These are phyloP conservation scores for Penicillium brevicompactum DNA, from an alignment of 2,329 filamentous ascomycete genomes.

Conservation along the genomic window DNA sequence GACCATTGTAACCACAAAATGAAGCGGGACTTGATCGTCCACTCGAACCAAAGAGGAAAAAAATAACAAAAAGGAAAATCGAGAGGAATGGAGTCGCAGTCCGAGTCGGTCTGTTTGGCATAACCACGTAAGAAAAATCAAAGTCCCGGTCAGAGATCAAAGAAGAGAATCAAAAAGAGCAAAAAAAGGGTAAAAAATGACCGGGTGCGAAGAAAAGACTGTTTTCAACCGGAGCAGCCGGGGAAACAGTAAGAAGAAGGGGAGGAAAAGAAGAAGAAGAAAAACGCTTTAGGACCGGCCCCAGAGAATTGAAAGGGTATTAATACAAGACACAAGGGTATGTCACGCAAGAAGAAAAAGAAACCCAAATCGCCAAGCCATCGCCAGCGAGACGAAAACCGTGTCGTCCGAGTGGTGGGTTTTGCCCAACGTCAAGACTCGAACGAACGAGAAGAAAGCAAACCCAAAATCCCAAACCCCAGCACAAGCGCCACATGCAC, in stretches of 20 bases:
- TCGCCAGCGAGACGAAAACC: constrained; percentile 25
- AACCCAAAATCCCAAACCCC: constrained; percentile 14
- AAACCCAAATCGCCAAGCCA: constrained; percentile 17
- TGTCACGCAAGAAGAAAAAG: constrained; percentile 26
- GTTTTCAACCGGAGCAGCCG: constrained; percentile 20
- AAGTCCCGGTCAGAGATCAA: constrained; percentile 19
- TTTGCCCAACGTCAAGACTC: not conserved
- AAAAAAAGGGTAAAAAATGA: constrained; percentile 17
- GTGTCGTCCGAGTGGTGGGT: constrained; percentile 1
- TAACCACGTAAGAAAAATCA: constrained; percentile 38
- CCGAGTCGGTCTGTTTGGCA: constrained; percentile 42
- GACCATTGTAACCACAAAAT: constrained; percentile 22
- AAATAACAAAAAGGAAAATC: constrained; percentile 25
- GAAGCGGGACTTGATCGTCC: constrained; percentile 28
- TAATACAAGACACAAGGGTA: constrained; percentile 29
- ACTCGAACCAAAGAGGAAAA: constrained; percentile 45
- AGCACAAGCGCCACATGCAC: constrained; percentile 24
- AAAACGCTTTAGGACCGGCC: constrained; percentile 42
- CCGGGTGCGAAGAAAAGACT: constrained; percentile 31
- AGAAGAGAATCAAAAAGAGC: constrained; percentile 18
- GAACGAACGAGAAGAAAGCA: constrained; percentile 6
- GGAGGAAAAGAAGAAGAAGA: constrained; percentile 17
- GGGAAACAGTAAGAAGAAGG: constrained; percentile 11
- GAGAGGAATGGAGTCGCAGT: constrained; percentile 32
- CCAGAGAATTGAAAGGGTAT: constrained; percentile 37